Evolutionary conservation across 1,284 basidiomycete genomes (phyloP).

Genomic region (Ganoderma sinense): DNA sequence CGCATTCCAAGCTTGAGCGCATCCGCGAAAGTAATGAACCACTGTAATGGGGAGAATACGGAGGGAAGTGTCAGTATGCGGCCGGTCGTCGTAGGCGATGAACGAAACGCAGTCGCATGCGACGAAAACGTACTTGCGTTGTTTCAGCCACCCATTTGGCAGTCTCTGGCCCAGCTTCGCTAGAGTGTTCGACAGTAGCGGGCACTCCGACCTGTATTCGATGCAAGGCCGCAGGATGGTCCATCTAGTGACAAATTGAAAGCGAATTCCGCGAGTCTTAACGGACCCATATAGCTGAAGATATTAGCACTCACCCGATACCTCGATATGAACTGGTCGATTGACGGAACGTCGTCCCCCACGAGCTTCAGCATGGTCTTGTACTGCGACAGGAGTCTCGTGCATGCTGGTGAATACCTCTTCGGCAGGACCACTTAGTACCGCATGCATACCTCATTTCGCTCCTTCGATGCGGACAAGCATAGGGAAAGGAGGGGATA

Average conservation of each 20-base stretch:
- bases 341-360: constrained; percentile 80
- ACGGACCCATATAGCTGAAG: background rate
- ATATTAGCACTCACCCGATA: constrained; percentile 69
- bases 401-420: constrained; percentile 97
- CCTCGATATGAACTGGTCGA: constrained; percentile 92
- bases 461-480: background rate
- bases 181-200: constrained; percentile 95
- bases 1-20: constrained; percentile 91
- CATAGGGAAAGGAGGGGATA: constrained; percentile 4
- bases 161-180: constrained; percentile 83
- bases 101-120: background rate
- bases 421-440: constrained; percentile 44
- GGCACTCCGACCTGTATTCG: constrained; percentile 93
- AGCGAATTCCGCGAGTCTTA: background rate
- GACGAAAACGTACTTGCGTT: constrained; percentile 74
- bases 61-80: background rate
- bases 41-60: constrained; percentile 51
- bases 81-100: no score
- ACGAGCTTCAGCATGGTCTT: constrained; percentile 97
- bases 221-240: constrained; percentile 92
- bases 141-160: constrained; percentile 99
- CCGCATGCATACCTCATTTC: background rate
- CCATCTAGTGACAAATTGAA: constrained; percentile 71
- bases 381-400: constrained; percentile 91
- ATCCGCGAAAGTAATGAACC: constrained; percentile 99